These are phyloP conservation scores for Ephemerocybe angulata DNA, from an alignment of 768 basidiomycete species.

Conservation along the genomic window DNA sequence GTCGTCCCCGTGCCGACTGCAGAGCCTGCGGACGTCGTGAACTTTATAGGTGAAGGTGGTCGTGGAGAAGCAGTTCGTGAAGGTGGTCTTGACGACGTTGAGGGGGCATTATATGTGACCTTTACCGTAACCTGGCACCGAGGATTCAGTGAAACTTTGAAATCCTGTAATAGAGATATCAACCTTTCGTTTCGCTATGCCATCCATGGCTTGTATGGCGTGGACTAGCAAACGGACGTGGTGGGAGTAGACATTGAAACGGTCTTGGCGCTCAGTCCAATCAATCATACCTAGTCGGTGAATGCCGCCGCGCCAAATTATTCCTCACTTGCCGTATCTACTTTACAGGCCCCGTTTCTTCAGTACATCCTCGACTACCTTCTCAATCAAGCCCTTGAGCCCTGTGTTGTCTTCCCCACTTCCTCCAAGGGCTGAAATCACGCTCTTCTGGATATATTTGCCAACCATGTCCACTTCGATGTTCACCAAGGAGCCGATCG, in stretches of 20 bases:
- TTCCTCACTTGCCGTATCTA: constrained; percentile 4
- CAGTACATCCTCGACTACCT: constrained; percentile 53
- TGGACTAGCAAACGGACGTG: neutral
- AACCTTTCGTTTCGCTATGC: constrained; percentile 11
- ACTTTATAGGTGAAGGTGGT: constrained; percentile 42
- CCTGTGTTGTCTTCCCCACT: constrained; percentile 39
- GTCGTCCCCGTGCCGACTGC: constrained; percentile 22
- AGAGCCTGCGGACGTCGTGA: constrained; percentile 19
- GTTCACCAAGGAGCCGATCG: constrained; percentile 79
- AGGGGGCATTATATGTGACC: constrained; percentile 38
- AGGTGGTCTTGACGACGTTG: constrained; percentile 24
- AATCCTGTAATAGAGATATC: too few relatives aligned
- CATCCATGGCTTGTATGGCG: too few relatives aligned
- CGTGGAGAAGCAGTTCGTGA: constrained; percentile 33
- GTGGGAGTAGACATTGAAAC: neutral
- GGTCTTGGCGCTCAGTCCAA: constrained; percentile 2
- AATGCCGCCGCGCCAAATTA: constrained; percentile 9
- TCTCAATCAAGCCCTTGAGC: constrained; percentile 50
- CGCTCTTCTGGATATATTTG: constrained; percentile 87
- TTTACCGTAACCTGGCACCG: constrained; percentile 50
- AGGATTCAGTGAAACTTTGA: constrained; percentile 4
- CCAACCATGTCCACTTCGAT: constrained; percentile 95
- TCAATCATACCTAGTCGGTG: constrained; percentile 4
- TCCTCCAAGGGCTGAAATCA: constrained; percentile 61
- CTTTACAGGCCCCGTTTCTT: constrained; percentile 38